These are phyloP conservation scores for Backusella parvicylindrica DNA, from an alignment of 192 early-diverging fungal genomes.

Conservation along the genomic window DNA sequence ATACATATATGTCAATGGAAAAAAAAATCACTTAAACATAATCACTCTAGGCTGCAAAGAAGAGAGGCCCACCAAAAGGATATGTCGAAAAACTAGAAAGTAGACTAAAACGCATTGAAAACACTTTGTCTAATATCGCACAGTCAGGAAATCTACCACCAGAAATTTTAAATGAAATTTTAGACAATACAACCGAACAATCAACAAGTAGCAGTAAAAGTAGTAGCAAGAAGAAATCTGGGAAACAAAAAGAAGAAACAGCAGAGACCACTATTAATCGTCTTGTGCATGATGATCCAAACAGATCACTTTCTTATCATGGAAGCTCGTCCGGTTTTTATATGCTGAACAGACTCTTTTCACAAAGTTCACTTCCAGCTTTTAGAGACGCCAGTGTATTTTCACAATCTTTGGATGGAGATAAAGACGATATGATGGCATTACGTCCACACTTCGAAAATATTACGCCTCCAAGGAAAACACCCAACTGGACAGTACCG, in stretches of 20 bases:
- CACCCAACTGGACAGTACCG: slow-evolving; percentile 2
- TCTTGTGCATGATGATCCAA: neutral
- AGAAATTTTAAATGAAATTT: neutral
- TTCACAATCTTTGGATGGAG: slow-evolving; percentile 1
- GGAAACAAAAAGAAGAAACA: neutral
- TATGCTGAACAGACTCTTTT: slow-evolving; percentile 13
- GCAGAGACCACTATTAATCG: neutral
- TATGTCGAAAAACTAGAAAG: slow-evolving; percentile 28
- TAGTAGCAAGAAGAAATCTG: neutral
- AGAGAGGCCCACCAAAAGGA: slow-evolving; percentile 31
- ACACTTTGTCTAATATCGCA: slow-evolving; percentile 16
- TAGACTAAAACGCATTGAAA: slow-evolving; percentile 24
- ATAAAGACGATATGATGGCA: slow-evolving; percentile 9
- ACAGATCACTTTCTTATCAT: neutral
- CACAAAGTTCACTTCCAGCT: neutral
- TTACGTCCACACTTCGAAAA: neutral
- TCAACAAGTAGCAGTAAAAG: neutral
- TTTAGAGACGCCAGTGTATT: neutral
- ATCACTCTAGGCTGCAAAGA: slow-evolving; percentile 18
- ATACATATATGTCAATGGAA: neutral
- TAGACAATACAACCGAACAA: neutral
- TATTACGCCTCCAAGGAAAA: neutral
- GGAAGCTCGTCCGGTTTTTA: slow-evolving; percentile 26
- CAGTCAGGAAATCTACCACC: slow-evolving; percentile 10
- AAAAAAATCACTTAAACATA: neutral